phyloP scores from a whole-genome alignment of 768 basidiomycete species.

The Auriscalpium vulgare region DNA sequence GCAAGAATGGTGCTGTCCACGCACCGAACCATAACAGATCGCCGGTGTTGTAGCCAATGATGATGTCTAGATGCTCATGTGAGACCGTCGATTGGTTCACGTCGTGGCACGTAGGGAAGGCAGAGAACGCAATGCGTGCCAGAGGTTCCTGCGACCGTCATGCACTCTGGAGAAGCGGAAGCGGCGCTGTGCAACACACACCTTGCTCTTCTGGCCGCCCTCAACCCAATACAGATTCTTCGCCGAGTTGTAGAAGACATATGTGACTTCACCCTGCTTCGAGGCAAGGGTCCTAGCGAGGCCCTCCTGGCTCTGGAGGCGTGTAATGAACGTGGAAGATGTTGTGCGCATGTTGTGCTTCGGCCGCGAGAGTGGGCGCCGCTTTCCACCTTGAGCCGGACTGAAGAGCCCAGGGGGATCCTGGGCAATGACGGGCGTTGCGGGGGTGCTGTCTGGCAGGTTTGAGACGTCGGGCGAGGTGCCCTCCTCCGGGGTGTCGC shows the following conservation, averaged over 20 bases:
- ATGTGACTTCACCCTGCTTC: constrained; percentile 79
- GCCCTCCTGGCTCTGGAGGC: constrained; percentile 77
- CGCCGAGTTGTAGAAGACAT: constrained; percentile 80
- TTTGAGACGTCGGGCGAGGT: constrained; percentile 26
- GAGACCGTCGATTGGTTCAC: constrained; percentile 75
- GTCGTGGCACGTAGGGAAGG: constrained; percentile 86
- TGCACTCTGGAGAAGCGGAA: not conserved
- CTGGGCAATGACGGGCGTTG: constrained; percentile 30
- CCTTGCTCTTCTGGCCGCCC: constrained; percentile 78
- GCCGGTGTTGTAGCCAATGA: constrained; percentile 92
- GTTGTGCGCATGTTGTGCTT: constrained; percentile 89
- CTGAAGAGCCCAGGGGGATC: constrained; percentile 52
- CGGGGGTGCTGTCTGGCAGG: constrained; percentile 20
- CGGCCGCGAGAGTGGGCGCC: constrained; percentile 58
- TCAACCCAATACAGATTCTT: constrained; percentile 86
- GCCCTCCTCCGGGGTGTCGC: constrained; percentile 64
- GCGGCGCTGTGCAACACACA: constrained; percentile 27
- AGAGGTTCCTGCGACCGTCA: constrained; percentile 65
- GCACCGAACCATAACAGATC: constrained; percentile 93
- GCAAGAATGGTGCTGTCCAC: constrained; percentile 11
- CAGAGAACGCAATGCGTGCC: constrained; percentile 76
- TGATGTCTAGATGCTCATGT: constrained; percentile 72
- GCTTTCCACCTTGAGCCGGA: constrained; percentile 45
- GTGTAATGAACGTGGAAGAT: constrained; percentile 86
- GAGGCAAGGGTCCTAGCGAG: constrained; percentile 60